phyloP scores from a whole-genome alignment of 495 filamentous ascomycete species.

The Podospora didyma region DNA sequence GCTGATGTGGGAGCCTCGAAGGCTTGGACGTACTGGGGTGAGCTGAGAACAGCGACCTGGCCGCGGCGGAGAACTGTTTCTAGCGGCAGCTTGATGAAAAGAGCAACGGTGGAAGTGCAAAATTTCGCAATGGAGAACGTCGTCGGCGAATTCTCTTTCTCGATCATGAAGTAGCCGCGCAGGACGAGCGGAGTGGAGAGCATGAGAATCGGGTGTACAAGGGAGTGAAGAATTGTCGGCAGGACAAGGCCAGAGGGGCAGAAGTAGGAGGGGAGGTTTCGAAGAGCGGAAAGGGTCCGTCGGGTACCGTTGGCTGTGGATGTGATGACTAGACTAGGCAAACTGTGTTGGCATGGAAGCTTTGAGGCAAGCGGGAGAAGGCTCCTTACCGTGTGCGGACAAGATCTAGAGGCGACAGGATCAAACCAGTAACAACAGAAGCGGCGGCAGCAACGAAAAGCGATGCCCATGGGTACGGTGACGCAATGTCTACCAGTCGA shows the following conservation, averaged over 20 bases:
- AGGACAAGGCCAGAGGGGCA: slow-evolving; percentile 67
- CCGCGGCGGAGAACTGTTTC: slow-evolving; percentile 89
- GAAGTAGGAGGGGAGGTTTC: slow-evolving; percentile 69
- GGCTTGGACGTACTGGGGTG: slow-evolving; percentile 36
- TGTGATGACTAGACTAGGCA: slow-evolving; percentile 66
- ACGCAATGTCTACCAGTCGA: slow-evolving; percentile 55
- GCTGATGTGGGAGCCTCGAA: slow-evolving; percentile 27
- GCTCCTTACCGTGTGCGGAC: slow-evolving; percentile 68
- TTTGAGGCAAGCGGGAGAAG: neutral
- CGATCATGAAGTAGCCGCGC: slow-evolving; percentile 70
- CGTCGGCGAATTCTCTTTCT: slow-evolving; percentile 75
- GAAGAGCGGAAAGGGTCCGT: slow-evolving; percentile 68
- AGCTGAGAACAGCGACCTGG: slow-evolving; percentile 63
- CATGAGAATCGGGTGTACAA: slow-evolving; percentile 74
- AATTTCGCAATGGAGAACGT: slow-evolving; percentile 77
- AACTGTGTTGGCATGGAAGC: slow-evolving; percentile 8
- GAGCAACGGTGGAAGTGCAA: slow-evolving; percentile 67
- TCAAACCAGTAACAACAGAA: slow-evolving; percentile 69
- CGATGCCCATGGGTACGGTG: slow-evolving; percentile 66
- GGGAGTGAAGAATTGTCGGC: slow-evolving; percentile 81
- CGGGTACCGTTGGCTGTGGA: slow-evolving; percentile 68
- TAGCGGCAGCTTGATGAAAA: slow-evolving; percentile 80
- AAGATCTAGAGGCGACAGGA: slow-evolving; percentile 83
- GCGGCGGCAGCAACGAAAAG: slow-evolving; percentile 79
- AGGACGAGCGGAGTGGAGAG: slow-evolving; percentile 78